Evolutionary conservation across 2,329 filamentous ascomycete genomes (phyloP).

Genomic region (Zasmidium citrigriseum): DNA sequence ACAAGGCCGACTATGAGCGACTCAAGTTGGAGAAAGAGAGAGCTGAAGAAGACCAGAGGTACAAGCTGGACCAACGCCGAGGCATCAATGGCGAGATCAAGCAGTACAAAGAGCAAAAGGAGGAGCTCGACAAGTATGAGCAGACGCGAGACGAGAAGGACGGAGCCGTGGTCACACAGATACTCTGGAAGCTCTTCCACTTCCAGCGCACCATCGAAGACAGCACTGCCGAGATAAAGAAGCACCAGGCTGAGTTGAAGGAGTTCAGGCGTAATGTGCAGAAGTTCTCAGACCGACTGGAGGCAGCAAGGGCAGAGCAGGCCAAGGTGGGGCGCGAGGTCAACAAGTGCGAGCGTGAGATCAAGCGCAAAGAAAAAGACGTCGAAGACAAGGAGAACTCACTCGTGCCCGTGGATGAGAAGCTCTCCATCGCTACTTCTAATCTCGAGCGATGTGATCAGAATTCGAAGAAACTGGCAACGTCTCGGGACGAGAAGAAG

Average conservation of each 20-base stretch:
- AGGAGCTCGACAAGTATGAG: conserved; percentile 90
- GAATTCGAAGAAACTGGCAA: conserved; percentile 69
- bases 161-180: conserved; percentile 86
- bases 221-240: conserved; percentile 85
- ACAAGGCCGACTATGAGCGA: conserved; percentile 89
- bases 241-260: conserved; percentile 91
- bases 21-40: conserved; percentile 85
- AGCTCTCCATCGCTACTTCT: conserved; percentile 75
- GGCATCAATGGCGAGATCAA: conserved; percentile 98
- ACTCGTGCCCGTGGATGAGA: conserved; percentile 87
- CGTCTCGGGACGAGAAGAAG: conserved; percentile 73
- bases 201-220: conserved; percentile 93
- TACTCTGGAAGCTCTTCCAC: conserved; percentile 95
- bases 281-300: conserved; percentile 76
- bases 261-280: conserved; percentile 87
- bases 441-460: conserved; percentile 69
- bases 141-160: conserved; percentile 88
- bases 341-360: conserved; percentile 77
- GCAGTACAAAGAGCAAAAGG: conserved; percentile 95
- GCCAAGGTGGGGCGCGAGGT: conserved; percentile 74
- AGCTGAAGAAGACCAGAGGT: conserved; percentile 83
- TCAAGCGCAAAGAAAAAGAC: conserved; percentile 81
- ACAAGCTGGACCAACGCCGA: conserved; percentile 83
- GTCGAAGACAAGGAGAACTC: conserved; percentile 84
- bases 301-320: conserved; percentile 82